Evolutionary conservation across 305 asterid species (phyloP), one percentile per base, ranked within the genome.

Genomic region (Fraxinus ornus): DNA sequence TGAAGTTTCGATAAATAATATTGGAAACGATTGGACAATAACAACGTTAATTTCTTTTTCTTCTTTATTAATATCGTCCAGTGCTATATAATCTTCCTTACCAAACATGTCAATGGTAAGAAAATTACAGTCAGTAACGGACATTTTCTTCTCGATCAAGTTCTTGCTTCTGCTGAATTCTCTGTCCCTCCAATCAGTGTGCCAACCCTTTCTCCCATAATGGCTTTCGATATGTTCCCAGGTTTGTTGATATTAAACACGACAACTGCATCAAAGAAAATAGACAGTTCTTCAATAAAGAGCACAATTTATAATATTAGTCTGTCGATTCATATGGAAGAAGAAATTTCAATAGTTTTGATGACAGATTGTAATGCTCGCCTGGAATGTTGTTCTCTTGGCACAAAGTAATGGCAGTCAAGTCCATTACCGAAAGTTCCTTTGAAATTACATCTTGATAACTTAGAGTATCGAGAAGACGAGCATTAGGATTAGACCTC

Each of bases 331-430:
- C 57, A 13, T 47, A 47, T 3, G 57, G 57, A 4, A 47, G 57
- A 13, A 12, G 57, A 47, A 47, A 13, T 47, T 3, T 47, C 57
- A 1, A 17, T 17, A 52, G 8, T 52, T 52, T 52, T 17, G 22
- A 52, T 7, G 62, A 17, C 8, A 52, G 62, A 17, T 17, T 4
- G 22, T 17, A 17, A 68, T 60, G 41, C 79, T 36, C 89, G 93
- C 99, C 97, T 30, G 99, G 99, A 80, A 96, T 94, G 86, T 96
- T 89, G 87, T 96, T 96, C 87, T 96, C 99, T 90, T 96, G 99
- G 94, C 98, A 96, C 85, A 96, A 85, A 78, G 99, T 96, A 70
- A 96, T 92, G 78, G 99, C 99, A 41, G 99, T 96, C 95, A 93
- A 35, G 90, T 96, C 99, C 99, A 96, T 94, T 75, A 96, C 99